A percentile compares a stretch with the other conserved stretches of the same genome.
phyloP scores from a whole-genome alignment of 1,139 yeast species.

The Blastobotrys arbuscula region DNA sequence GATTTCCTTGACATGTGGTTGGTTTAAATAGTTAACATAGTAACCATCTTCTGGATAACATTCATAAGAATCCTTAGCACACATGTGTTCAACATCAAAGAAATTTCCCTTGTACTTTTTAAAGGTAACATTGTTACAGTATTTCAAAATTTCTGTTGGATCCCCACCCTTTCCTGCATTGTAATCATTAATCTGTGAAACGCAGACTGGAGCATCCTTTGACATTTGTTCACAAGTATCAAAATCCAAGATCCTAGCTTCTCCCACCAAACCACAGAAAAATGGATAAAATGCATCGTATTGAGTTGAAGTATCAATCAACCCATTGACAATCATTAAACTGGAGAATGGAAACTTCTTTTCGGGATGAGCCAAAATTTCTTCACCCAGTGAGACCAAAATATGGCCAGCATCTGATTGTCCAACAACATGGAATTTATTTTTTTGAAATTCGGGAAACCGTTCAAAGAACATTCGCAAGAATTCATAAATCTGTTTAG shows the following conservation, averaged over 20 bases:
- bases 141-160: constrained; percentile 15
- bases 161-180: constrained; percentile 16
- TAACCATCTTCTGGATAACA: constrained; percentile 72
- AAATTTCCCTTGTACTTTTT: constrained; percentile 16
- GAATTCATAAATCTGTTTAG: constrained; percentile 88
- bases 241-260: constrained; percentile 59
- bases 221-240: constrained; percentile 53
- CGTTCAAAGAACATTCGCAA: constrained; percentile 83
- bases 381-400: constrained; percentile 86
- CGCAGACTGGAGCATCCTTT: constrained; percentile 31
- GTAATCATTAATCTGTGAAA: constrained; percentile 14
- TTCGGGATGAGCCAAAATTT: constrained; percentile 75
- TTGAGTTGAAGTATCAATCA: constrained; percentile 75
- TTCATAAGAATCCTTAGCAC: constrained; percentile 16
- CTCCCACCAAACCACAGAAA: constrained; percentile 41
- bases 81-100: constrained; percentile 18
- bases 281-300: constrained; percentile 44
- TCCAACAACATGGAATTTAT: constrained; percentile 90
- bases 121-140: constrained; percentile 17
- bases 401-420: constrained; percentile 97
- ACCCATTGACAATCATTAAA: constrained; percentile 90
- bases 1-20: constrained; percentile 65
- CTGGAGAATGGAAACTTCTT: constrained; percentile 60
- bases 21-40: constrained; percentile 58
- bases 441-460: constrained; percentile 72